Evolutionary conservation across 148 eudicot species (phyloP), one percentile per base, ranked within the genome.

Genomic region (Rhododendron simsii): DNA sequence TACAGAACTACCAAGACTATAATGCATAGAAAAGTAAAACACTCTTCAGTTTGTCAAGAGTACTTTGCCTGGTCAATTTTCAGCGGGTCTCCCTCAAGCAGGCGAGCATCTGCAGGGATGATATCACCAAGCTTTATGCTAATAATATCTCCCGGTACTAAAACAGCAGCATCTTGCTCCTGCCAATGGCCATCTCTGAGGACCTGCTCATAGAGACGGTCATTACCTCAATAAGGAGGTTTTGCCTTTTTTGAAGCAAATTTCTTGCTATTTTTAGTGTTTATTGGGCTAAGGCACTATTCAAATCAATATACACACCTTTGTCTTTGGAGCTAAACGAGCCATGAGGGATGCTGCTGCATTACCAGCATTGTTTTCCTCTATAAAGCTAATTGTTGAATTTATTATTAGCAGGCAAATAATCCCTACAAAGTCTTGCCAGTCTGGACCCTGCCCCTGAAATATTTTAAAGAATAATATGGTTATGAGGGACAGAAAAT

Each of bases 361-460:
- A 89, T 94, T 94, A 50, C 96, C 96, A 51, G 96, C 96, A 90
- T 92, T 94, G 83, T 94, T 94, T 89, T 94, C 96, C 89, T 94
- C 96, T 79, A 92, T 87, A 84, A 94, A 94, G 87, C 96, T 94
- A 83, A 94, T 92, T 65, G 96, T 91, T 23, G 96, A 94, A 83
- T 94, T 94, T 63, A 94, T 90, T 67, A 92, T 12, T 80, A 94
- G 89, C 59, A 94, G 87, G 86, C 94, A 92, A 73, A 89, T 53
- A 74, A 94, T 94, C 21, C 96, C 96, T 5, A 91, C 90, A 84
- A 93, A 94, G 77, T 94, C 96, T 88, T 94, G 92, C 96, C 95
- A 94, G 81, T 94, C 96, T 20, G 95, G 90, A 81, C 94, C 95
- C 87, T 94, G 73, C 69, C 92, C 91, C 96, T 94, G 90, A 84